Evolutionary conservation across 768 basidiomycete genomes (phyloP).

Genomic region (Mycena chlorophos): DNA sequence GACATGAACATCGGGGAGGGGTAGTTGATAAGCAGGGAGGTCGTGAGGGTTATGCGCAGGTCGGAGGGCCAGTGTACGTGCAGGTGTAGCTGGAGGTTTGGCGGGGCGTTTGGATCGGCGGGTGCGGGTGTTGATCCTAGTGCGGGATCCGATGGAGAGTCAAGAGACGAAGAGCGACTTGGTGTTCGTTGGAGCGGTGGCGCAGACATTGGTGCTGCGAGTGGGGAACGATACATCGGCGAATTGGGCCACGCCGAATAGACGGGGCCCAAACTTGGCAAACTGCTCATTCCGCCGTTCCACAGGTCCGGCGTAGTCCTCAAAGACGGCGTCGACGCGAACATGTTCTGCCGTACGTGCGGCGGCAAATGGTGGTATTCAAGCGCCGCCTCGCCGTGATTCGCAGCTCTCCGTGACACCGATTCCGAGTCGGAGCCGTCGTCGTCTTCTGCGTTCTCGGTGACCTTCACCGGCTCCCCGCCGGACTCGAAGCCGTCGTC

Average conservation of each 20-base stretch:
- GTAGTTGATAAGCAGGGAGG: conserved; percentile 94
- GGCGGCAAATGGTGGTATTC: conserved; percentile 73
- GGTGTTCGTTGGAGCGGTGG: conserved; percentile 24
- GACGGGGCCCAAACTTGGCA: conserved; percentile 37
- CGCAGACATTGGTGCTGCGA: conserved; percentile 35
- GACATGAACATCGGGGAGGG: conserved; percentile 97
- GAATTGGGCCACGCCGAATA: conserved; percentile 29
- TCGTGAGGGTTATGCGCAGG: conserved; percentile 84
- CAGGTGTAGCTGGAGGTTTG: conserved; percentile 88
- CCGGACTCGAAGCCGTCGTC: conserved; percentile 66
- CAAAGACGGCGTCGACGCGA: conserved; percentile 52
- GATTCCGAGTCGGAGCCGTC: conserved; percentile 88
- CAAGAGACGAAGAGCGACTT: conserved; percentile 16
- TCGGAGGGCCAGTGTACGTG: conserved; percentile 85
- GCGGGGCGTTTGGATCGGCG: conserved; percentile 37
- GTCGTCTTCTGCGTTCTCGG: conserved; percentile 58
- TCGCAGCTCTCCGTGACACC: conserved; percentile 67
- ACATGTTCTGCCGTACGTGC: conserved; percentile 61
- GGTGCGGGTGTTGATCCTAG: conserved; percentile 21
- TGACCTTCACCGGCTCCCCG: conserved; percentile 52
- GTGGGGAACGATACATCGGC: conserved; percentile 36
- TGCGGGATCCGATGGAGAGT: conserved; percentile 9
- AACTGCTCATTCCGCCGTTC: conserved; percentile 39
- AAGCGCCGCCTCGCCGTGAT: conserved; percentile 54
- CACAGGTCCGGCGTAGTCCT: conserved; percentile 48